These are phyloP conservation scores for Fusarium euwallaceae DNA, from an alignment of 2,329 filamentous ascomycete species.

Conservation along the genomic window DNA sequence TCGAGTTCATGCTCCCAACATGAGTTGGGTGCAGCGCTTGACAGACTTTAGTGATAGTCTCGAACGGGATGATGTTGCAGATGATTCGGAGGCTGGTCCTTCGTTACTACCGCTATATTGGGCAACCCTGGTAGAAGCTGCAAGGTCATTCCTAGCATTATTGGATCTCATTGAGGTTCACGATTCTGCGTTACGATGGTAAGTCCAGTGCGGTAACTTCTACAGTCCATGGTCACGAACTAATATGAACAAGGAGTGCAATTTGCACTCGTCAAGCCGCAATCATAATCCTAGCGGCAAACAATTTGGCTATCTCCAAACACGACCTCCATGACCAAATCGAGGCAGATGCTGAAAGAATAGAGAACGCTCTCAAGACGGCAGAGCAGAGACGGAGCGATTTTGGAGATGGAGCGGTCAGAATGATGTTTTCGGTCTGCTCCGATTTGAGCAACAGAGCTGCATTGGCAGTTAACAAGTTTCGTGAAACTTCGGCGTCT, in stretches of 20 bases:
- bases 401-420: not conserved
- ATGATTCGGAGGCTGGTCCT: not conserved
- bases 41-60: conserved; percentile 2
- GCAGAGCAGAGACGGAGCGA: not conserved
- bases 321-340: conserved; percentile 1
- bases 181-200: conserved; percentile 12
- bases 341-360: not conserved
- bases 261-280: conserved; percentile 1
- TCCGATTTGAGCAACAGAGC: not conserved
- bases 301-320: conserved; percentile 1
- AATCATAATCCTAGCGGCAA: conserved; percentile 1
- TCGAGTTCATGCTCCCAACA: not conserved
- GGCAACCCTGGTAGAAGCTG: conserved; percentile 8
- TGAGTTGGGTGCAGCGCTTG: not conserved
- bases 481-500: not conserved
- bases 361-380: not conserved
- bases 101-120: conserved; percentile 4
- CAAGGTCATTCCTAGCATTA: conserved; percentile 2
- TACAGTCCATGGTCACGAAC: not conserved
- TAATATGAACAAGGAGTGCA: conserved; percentile 1
- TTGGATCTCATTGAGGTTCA: not conserved
- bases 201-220: not conserved
- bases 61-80: not conserved
- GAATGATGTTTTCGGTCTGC: not conserved
- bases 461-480: not conserved